Evolutionary conservation across 345 rosid species (phyloP), one percentile per base, ranked within the genome.

Genomic region (Camelina hispida): DNA sequence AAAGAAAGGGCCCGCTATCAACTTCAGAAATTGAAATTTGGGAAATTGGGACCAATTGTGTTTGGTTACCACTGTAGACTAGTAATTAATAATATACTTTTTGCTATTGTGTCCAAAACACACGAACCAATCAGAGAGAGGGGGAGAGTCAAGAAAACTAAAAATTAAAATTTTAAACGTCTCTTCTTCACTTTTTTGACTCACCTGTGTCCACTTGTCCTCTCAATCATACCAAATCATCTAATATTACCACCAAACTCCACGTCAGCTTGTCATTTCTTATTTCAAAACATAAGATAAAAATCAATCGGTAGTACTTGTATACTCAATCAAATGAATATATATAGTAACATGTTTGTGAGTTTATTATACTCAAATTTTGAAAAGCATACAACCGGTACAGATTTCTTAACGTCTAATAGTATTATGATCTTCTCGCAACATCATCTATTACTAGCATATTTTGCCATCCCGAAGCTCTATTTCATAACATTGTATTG

Each of bases 151-250:
- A n/a, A 55, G 17, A 34, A 22, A 53, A 8, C 9, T 9, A 13
- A 38, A 52, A 38, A 52, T 48, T 13, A 40, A 25, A 52, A 40
- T 3, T 25, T 25, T 62, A 15, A 69, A 76, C 22, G 57, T 69
- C 65, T 76, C 69, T 68, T 76, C 75, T 68, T 76, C 75, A 69
- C 70, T 55, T 76, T 76, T 62, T 69, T 76, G 58, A 69, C 75
- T 69, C 65, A n/a, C 65, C 65, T 69, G 70, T 54, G 58, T 76
- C 79, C 75, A 69, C 75, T 62, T 76, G 80, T 69, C 70, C 20
- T 46, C 42, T 76, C 70, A 43, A 62, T 55, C 80, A 69, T 61
- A 75, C 74, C 74, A 75, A 68, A 68, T 68, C 68, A 18, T 75
- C 62, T 40, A 59, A 59, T 59, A 58, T 38, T 75, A 60, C 28